Evolutionary conservation across 345 rosid species (phyloP).

Genomic region (Triadica sebifera): DNA sequence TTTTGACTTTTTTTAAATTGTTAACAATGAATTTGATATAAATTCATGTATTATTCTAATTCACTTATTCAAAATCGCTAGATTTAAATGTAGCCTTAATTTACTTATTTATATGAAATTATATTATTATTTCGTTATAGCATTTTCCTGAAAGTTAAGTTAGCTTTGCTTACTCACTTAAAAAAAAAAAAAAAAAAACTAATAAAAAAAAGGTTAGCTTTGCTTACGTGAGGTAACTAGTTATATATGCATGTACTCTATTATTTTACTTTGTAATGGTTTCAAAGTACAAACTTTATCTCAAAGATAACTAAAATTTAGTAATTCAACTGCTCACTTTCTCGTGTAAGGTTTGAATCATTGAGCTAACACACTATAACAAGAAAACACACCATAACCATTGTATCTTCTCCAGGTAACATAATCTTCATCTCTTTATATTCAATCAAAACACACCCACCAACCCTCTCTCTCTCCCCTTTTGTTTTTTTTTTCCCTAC

Average conservation of each 20-base stretch:
- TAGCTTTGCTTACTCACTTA: slow-evolving; percentile 32
- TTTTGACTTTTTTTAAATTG: too few species aligned
- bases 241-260: background rate
- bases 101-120: too few species aligned
- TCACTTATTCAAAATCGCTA: too few species aligned
- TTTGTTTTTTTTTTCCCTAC: background rate
- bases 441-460: slow-evolving; percentile 15
- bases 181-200: too few species aligned
- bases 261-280: slow-evolving; percentile 29
- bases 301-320: slow-evolving; percentile 2
- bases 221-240: slow-evolving; percentile 22
- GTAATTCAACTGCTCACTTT: slow-evolving; percentile 44
- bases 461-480: background rate
- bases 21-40: too few species aligned
- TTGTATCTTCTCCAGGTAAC: slow-evolving; percentile 33
- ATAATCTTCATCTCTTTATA: background rate
- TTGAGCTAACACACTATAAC: slow-evolving; percentile 36
- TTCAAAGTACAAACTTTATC: background rate
- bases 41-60: too few species aligned
- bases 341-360: slow-evolving; percentile 18
- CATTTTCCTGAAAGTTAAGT: background rate
- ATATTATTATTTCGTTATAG: too few species aligned
- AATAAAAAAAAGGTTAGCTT: too few species aligned
- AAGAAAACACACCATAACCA: slow-evolving; percentile 35
- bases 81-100: too few species aligned